phyloP scores from a whole-genome alignment of 108 stramenopile genomes.

The Fistulifera pelliculosa region DNA sequence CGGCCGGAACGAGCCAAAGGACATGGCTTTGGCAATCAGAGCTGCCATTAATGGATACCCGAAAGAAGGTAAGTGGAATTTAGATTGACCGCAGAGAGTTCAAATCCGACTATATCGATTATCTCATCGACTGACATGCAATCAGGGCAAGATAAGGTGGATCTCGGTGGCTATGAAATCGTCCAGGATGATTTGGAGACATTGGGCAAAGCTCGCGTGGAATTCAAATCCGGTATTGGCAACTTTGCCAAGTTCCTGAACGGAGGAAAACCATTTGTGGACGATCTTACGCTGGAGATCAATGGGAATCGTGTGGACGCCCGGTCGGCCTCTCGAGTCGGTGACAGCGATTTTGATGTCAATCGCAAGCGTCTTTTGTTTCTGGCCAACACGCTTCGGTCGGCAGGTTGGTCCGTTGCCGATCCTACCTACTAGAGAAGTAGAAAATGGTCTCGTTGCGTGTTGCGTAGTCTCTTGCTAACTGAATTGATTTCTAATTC shows the following conservation, averaged over 20 bases:
- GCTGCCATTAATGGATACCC: constrained; percentile 4
- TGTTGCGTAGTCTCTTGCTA: too few relatives aligned
- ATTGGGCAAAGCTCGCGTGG: constrained; percentile 37
- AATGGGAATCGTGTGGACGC: constrained; percentile 41
- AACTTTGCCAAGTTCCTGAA: constrained; percentile 80
- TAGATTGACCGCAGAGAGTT: neutral
- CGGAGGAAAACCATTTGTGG: constrained; percentile 79
- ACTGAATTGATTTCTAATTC: too few relatives aligned
- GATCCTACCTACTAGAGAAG: constrained; percentile 20
- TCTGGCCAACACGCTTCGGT: constrained; percentile 9
- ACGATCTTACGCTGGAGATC: constrained; percentile 66
- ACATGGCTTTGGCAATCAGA: neutral
- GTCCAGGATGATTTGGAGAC: constrained; percentile 38
- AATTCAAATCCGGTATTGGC: constrained; percentile 69
- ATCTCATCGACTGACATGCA: too few relatives aligned
- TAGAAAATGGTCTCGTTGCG: too few relatives aligned
- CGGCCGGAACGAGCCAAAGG: constrained; percentile 28
- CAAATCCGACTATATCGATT: neutral
- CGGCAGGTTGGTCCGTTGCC: constrained; percentile 24
- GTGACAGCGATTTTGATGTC: constrained; percentile 79
- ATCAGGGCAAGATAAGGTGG: constrained; percentile 47
- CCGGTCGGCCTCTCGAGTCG: constrained; percentile 55
- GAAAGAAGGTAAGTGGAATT: neutral
- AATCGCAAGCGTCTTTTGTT: constrained; percentile 56
- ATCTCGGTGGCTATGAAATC: constrained; percentile 64